Base-by-base conservation (phyloP, 345 rosid genomes). In the Corchorus olitorius region DNA sequence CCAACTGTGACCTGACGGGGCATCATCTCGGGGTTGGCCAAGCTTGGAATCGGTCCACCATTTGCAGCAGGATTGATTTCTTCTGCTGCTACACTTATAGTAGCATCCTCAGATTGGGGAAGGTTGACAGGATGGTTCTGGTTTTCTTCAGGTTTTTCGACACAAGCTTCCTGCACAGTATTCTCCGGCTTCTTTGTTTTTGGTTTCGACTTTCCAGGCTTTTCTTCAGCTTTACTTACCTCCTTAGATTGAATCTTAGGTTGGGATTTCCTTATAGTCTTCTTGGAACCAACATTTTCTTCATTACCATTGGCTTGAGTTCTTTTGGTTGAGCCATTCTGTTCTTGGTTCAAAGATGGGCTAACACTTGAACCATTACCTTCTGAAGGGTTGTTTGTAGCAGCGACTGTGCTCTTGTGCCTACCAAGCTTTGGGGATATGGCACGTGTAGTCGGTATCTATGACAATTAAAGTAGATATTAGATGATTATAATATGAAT, bases 401-500 rank as follows among this genome's bases (percentile, higher is more conserved):
- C 81, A 78, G 89, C 71, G 2, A 74, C 50, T 13, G 76, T 79
- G 76, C 74, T 87, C 90, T 93, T 95, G 81, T 86, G 65, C 84
- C 98, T 92, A 81, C 99, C 99, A 8, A 95, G 92, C 87, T 95
- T 95, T 35, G 99, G 99, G 58, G 99, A 92, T 81, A 11, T 88
- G 45, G 98, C 83, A 54, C 99, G 93, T 8, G 99, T 95, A 43
- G 92, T 90, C 59, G 99, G 98, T 86, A 92, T 90, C 99, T 95
- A 54, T 27, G 70, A 74, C 61, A 81, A 62, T 77, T 12, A 64
- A 11, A n/a, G 37, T 9, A 37, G 13, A 16, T 50, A 65, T 6
- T 6, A 22, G 12, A 61, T 72, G 12, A 60, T 63, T 35, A 64
- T 11, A 55, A 61, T 67, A 65, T 19, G 14, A 10, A 45, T 70